Conservation (phyloP, 176 grass and related monocot species). For the Tillandsia leiboldiana region DNA sequence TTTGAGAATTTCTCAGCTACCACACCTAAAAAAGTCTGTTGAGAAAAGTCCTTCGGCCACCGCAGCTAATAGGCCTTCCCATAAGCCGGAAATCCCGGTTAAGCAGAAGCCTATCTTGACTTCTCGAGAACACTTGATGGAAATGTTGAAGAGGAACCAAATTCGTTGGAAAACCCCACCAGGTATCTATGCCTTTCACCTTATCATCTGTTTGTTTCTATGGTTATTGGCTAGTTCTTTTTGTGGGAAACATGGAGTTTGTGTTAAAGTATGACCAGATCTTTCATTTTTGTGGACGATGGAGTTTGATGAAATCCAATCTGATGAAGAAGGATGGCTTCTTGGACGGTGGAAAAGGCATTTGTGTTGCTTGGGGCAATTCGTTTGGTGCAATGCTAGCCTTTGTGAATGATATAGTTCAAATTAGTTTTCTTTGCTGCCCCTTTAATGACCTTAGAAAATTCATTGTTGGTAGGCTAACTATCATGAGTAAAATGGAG, state of each 20-base stretch:
- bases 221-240: conserved; percentile 11
- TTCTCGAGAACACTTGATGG: conserved; percentile 30
- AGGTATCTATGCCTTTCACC: conserved; percentile 63
- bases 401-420: neutral
- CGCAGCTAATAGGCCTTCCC: neutral
- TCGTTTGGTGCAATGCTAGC: conserved; percentile 6
- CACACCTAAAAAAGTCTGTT: conserved; percentile 18
- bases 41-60: conserved; percentile 21
- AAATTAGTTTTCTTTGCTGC: neutral
- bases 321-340: conserved; percentile 6
- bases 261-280: neutral
- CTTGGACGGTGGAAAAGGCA: conserved; percentile 11
- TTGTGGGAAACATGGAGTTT: neutral
- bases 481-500: neutral
- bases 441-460: neutral
- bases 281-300: conserved; percentile 10
- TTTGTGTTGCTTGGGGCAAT: conserved; percentile 1
- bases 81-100: conserved; percentile 25
- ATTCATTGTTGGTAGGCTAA: neutral
- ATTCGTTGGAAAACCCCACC: conserved; percentile 68
- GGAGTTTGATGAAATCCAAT: conserved; percentile 1
- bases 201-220: conserved; percentile 22
- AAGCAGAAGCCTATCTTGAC: conserved; percentile 25
- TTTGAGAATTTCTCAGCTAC: conserved; percentile 13
- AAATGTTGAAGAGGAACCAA: conserved; percentile 58